Evolutionary conservation across 2,329 filamentous ascomycete species (phyloP), one percentile per base, ranked within the genome.

Genomic region (Fusarium chaquense): DNA sequence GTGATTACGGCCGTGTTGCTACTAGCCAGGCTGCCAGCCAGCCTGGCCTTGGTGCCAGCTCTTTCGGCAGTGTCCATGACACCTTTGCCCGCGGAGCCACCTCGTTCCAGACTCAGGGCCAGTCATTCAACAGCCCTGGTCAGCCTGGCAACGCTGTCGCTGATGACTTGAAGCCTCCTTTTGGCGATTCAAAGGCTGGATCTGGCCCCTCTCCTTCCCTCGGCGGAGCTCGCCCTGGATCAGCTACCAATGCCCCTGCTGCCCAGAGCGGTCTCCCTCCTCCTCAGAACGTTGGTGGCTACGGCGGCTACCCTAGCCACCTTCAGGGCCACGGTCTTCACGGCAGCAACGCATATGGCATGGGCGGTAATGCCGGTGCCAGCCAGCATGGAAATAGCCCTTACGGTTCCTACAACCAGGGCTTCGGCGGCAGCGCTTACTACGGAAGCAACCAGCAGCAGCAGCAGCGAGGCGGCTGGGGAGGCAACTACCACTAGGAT

Each of bases 171-270:
- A 89, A 89, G 83, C 85, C 85, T 0, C 49, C 49, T 22, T 89
- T 87, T 62, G 85, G 85, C 51, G 87, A 89, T 22, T 76, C 81
- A 72, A 89, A 89, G 83, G 74, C 81, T 20, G 80, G 80, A 12
- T 81, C 84, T 40, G 87, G 87, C 2, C 86, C 87, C 13, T 89
- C 85, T 63, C 86, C 87, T 44, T 86, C 86, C 5, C 81, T 89
- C 16, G 83, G 82, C 30, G 84, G 84, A 45, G 84, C 85, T 26
- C 86, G 87, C 18, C 87, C 87, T 9, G 86, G 86, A 46, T 89
- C 87, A 33, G 87, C 87, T 15, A 82, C 86, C 9, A 88, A 82
- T 56, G 82, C 81, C 4, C 81, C 86, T 6, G 81, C 84, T 44
- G 78, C 73, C 24, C 85, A 86, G 76, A 78, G 81, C 41, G 86